phyloP scores from a whole-genome alignment of 164 flowering plant species.

The Pachysandra terminalis region DNA sequence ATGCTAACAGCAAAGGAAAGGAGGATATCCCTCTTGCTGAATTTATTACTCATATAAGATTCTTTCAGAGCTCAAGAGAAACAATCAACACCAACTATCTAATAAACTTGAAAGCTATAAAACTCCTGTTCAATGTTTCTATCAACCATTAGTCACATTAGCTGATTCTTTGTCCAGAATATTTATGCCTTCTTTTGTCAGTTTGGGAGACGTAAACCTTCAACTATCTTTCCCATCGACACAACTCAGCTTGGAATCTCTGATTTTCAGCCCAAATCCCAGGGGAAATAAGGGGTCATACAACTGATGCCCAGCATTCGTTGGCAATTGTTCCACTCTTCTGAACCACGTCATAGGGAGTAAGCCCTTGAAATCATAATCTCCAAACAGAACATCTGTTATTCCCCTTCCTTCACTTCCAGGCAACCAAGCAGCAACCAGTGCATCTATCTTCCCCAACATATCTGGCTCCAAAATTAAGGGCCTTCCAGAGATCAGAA shows the following conservation, averaged over 20 bases:
- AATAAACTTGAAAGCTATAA: neutral
- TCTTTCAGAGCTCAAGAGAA: neutral
- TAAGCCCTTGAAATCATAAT: conserved; percentile 57
- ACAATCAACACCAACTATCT: neutral
- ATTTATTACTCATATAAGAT: neutral
- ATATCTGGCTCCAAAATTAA: conserved; percentile 54
- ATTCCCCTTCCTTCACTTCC: conserved; percentile 78
- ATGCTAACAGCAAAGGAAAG: too few species aligned
- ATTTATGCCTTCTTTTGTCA: neutral
- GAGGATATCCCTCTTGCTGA: too few species aligned
- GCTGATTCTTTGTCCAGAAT: neutral
- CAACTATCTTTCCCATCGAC: neutral
- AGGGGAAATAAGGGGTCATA: conserved; percentile 69
- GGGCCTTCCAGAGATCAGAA: conserved; percentile 79
- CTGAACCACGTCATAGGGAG: conserved; percentile 78
- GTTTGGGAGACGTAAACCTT: neutral
- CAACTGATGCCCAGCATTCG: conserved; percentile 40
- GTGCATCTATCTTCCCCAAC: conserved; percentile 58
- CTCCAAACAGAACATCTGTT: conserved; percentile 83
- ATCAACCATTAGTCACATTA: neutral
- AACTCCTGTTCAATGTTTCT: neutral
- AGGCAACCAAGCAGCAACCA: conserved; percentile 87
- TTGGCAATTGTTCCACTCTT: conserved; percentile 61
- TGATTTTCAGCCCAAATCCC: conserved; percentile 62
- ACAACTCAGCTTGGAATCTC: conserved; percentile 1